A percentile compares a stretch with the other conserved stretches of the same genome.
phyloP scores from a whole-genome alignment of 495 filamentous ascomycete species.

The Trichocladium uniseriatum region DNA sequence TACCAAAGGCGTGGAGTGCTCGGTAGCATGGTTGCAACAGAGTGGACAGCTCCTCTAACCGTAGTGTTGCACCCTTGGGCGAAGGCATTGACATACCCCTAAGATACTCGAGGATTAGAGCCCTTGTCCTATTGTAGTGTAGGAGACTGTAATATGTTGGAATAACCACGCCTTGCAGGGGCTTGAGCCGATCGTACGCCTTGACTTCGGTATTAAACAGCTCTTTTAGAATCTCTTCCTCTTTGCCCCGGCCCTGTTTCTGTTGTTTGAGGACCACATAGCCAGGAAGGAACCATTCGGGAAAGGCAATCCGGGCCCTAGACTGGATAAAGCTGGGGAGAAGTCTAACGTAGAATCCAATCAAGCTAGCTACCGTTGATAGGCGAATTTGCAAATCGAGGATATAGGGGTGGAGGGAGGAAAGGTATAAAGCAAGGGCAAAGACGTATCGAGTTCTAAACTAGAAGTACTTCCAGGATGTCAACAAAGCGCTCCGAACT shows the following conservation, averaged over 20 bases:
- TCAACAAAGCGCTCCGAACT: background rate
- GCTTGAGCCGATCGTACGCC: background rate
- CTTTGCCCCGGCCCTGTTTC: background rate
- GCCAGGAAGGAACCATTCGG: conserved; percentile 1
- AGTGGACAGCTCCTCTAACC: conserved; percentile 3
- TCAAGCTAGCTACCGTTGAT: background rate
- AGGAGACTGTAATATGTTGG: background rate
- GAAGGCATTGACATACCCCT: background rate
- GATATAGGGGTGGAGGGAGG: background rate
- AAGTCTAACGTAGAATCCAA: background rate
- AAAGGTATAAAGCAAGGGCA: background rate
- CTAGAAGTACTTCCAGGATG: background rate
- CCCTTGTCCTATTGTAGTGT: conserved; percentile 2
- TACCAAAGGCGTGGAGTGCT: conserved; percentile 5
- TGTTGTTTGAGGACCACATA: conserved; percentile 1
- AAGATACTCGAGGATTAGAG: conserved; percentile 3
- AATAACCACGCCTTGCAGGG: conserved; percentile 2
- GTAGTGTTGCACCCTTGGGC: conserved; percentile 7
- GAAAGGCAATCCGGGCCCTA: background rate
- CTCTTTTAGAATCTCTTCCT: background rate
- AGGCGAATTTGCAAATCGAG: background rate
- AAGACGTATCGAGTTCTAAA: conserved; percentile 6
- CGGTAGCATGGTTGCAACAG: conserved; percentile 9
- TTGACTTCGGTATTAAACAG: conserved; percentile 1
- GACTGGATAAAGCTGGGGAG: conserved; percentile 1